phyloP scores from a whole-genome alignment of 2,329 filamentous ascomycete species.

The Epichloe gansuensis region DNA sequence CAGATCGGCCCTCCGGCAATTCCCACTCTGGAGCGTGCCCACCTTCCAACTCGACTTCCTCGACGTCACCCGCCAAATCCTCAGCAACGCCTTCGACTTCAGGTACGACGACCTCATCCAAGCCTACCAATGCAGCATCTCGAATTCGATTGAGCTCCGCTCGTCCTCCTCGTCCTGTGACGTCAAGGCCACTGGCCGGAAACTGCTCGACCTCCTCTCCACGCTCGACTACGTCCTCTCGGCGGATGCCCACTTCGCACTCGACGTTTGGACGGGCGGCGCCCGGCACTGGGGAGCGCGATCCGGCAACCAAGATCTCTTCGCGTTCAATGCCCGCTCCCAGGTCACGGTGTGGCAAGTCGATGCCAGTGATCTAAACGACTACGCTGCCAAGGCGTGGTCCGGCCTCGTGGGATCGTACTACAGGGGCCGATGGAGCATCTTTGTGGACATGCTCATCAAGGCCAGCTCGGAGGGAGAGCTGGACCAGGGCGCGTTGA shows the following conservation, averaged over 20 bases:
- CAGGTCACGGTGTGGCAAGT: slow-evolving; percentile 37
- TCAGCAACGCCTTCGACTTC: slow-evolving; percentile 31
- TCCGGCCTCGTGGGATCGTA: slow-evolving; percentile 32
- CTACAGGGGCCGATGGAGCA: slow-evolving; percentile 32
- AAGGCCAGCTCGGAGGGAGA: background rate
- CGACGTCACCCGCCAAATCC: slow-evolving; percentile 35
- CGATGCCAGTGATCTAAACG: slow-evolving; percentile 21
- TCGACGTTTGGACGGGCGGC: slow-evolving; percentile 27
- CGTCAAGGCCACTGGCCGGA: slow-evolving; percentile 11
- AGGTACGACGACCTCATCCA: slow-evolving; percentile 24
- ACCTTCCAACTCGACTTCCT: slow-evolving; percentile 33
- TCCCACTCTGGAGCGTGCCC: slow-evolving; percentile 25
- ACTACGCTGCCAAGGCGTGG: slow-evolving; percentile 38
- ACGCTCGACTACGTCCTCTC: slow-evolving; percentile 28
- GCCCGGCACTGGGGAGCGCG: slow-evolving; percentile 19
- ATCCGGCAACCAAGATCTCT: slow-evolving; percentile 17
- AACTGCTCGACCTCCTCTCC: slow-evolving; percentile 21
- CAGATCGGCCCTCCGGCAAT: slow-evolving; percentile 18
- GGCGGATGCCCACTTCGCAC: slow-evolving; percentile 28
- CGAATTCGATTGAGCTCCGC: slow-evolving; percentile 11
- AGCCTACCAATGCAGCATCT: slow-evolving; percentile 14
- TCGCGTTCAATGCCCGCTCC: slow-evolving; percentile 34
- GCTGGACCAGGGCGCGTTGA: background rate
- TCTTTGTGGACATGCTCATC: slow-evolving; percentile 28
- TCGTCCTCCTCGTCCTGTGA: slow-evolving; percentile 6